These are phyloP conservation scores for Tetracladium maxilliforme DNA, from an alignment of 2,329 filamentous ascomycete genomes.

Conservation along the genomic window DNA sequence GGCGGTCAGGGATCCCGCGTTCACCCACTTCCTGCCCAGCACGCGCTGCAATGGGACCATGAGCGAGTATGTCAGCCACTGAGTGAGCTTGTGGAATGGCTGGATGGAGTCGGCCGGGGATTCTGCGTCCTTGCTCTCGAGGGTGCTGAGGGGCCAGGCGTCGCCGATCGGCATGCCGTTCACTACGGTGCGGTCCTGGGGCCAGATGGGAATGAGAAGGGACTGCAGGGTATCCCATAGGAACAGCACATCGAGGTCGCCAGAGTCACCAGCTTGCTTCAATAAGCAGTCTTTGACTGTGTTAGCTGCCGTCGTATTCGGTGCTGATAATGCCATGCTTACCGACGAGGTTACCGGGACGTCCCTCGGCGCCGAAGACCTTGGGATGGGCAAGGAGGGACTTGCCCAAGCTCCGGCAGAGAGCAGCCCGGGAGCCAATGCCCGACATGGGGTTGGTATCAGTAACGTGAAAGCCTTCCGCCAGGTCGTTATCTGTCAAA, in stretches of 20 bases:
- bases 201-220: conserved; percentile 32
- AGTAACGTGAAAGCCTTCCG: conserved; percentile 26
- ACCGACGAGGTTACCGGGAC: conserved; percentile 33
- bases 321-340: conserved; percentile 4
- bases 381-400: conserved; percentile 21
- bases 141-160: conserved; percentile 19
- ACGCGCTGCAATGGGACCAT: conserved; percentile 47
- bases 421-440: conserved; percentile 22
- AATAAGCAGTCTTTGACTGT: not conserved
- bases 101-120: conserved; percentile 20
- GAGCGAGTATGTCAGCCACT: conserved; percentile 61
- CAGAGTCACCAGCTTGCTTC: not conserved
- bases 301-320: not conserved
- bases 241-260: conserved; percentile 1
- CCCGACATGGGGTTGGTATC: conserved; percentile 28
- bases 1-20: conserved; percentile 43
- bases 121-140: conserved; percentile 6
- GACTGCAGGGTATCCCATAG: conserved; percentile 28
- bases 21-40: conserved; percentile 33
- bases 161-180: conserved; percentile 17
- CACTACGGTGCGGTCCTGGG: conserved; percentile 22
- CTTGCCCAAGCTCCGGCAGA: conserved; percentile 24
- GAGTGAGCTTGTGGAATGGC: conserved; percentile 48
- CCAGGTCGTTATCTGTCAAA: conserved; percentile 17
- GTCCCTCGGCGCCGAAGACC: conserved; percentile 24